Evolutionary conservation across 1,139 yeast species (phyloP).

Genomic region (Wickerhamomyces sp.): DNA sequence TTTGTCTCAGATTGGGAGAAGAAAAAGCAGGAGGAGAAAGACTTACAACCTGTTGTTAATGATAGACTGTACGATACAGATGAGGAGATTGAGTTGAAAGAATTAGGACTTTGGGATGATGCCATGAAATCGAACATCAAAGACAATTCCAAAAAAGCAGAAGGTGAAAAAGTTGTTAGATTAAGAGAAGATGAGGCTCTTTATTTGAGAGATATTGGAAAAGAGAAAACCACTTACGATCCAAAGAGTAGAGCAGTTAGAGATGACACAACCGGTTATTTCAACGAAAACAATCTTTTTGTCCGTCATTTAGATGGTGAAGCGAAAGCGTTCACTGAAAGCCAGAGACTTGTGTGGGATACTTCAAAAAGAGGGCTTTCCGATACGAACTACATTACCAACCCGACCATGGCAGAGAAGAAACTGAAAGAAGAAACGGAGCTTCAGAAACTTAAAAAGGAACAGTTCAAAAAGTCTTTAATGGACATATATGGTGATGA

Average conservation of each 20-base stretch:
- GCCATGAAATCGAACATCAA: slow-evolving; percentile 1
- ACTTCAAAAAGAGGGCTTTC: slow-evolving; percentile 16
- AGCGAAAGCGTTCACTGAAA: slow-evolving; percentile 41
- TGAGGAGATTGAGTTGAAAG: slow-evolving; percentile 37
- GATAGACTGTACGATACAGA: slow-evolving; percentile 23
- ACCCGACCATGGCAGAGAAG: slow-evolving; percentile 21
- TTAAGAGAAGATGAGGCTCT: slow-evolving; percentile 36
- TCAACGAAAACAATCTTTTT: slow-evolving; percentile 48
- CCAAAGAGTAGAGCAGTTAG: slow-evolving; percentile 52
- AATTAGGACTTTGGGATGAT: slow-evolving; percentile 35
- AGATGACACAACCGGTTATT: slow-evolving; percentile 40
- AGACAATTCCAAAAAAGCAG: slow-evolving; percentile 9
- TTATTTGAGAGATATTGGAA: slow-evolving; percentile 30
- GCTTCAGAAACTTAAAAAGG: slow-evolving; percentile 8
- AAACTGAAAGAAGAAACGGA: slow-evolving; percentile 11
- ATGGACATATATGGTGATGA: slow-evolving; percentile 9
- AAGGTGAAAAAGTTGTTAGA: slow-evolving; percentile 26
- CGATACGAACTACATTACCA: slow-evolving; percentile 18
- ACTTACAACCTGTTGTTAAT: slow-evolving; percentile 24
- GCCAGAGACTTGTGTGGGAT: slow-evolving; percentile 54
- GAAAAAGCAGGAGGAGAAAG: slow-evolving; percentile 25
- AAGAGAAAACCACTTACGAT: slow-evolving; percentile 35
- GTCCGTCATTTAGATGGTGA: slow-evolving; percentile 48
- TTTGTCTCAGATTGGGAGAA: slow-evolving; percentile 42
- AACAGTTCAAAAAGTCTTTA: slow-evolving; percentile 10